These are phyloP conservation scores for Aspergillus steynii DNA, from an alignment of 495 filamentous ascomycete species.

Conservation along the genomic window DNA sequence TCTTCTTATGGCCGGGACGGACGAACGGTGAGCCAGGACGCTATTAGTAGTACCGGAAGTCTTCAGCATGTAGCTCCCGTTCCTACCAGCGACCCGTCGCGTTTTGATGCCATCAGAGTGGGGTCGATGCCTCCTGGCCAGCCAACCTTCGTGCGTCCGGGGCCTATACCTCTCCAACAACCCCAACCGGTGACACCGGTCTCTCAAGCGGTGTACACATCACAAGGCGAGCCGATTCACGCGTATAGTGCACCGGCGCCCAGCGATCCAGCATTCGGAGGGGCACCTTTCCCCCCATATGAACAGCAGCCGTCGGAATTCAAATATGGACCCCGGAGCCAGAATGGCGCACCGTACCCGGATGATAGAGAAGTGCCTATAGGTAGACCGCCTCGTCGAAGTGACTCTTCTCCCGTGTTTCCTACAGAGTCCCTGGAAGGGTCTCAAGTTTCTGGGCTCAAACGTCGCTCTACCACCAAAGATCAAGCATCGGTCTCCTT, in stretches of 20 bases:
- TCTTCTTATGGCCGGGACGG: slow-evolving; percentile 26
- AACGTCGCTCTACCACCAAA: slow-evolving; percentile 40
- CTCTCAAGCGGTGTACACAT: slow-evolving; percentile 54
- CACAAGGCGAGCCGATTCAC: slow-evolving; percentile 38
- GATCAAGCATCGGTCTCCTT: slow-evolving; percentile 51
- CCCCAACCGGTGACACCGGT: slow-evolving; percentile 59
- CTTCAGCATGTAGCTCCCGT: slow-evolving; percentile 56
- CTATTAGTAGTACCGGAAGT: slow-evolving; percentile 33
- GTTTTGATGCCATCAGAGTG: slow-evolving; percentile 53
- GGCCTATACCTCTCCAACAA: slow-evolving; percentile 56
- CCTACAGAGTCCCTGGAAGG: slow-evolving; percentile 22
- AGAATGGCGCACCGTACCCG: slow-evolving; percentile 5
- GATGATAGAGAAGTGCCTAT: slow-evolving; percentile 6
- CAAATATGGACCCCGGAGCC: slow-evolving; percentile 24
- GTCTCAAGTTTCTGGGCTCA: slow-evolving; percentile 24
- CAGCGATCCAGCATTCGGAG: slow-evolving; percentile 32
- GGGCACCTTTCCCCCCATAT: slow-evolving; percentile 26
- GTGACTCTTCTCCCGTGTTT: slow-evolving; percentile 39
- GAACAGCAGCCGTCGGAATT: slow-evolving; percentile 23
- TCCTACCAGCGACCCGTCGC: slow-evolving; percentile 60
- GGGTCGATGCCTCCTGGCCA: slow-evolving; percentile 45
- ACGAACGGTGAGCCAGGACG: slow-evolving; percentile 19
- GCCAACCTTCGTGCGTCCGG: slow-evolving; percentile 50
- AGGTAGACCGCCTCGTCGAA: slow-evolving; percentile 23
- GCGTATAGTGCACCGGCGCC: slow-evolving; percentile 33